Conservation (phyloP, 2,329 filamentous ascomycete genomes). For the Cladosporium colombiae region DNA sequence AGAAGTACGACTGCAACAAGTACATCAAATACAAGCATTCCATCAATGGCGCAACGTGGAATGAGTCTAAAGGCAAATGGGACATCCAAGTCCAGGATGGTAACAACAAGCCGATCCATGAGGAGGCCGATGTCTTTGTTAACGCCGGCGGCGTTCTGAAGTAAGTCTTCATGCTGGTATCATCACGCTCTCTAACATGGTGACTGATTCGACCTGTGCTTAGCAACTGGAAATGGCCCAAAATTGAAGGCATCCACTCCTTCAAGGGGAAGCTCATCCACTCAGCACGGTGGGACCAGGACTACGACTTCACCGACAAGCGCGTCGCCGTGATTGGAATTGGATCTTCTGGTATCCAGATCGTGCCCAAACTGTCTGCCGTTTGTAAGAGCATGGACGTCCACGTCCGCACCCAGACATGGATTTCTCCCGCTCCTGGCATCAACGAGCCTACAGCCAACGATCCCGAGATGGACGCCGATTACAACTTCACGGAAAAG, state of each 20-base stretch:
- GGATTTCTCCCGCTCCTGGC: conserved; percentile 15
- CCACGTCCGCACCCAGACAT: conserved; percentile 16
- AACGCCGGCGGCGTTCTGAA: conserved; percentile 29
- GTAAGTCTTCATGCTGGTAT: neutral
- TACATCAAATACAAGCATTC: conserved; percentile 23
- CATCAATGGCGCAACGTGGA: conserved; percentile 16
- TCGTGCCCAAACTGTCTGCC: conserved; percentile 30
- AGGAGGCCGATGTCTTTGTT: conserved; percentile 21
- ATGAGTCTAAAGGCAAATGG: conserved; percentile 21
- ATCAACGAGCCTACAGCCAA: conserved; percentile 15
- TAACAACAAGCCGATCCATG: conserved; percentile 5
- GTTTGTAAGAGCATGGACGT: conserved; percentile 12
- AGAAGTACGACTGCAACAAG: conserved; percentile 41
- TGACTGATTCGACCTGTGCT: neutral
- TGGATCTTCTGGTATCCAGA: conserved; percentile 36
- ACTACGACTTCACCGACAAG: conserved; percentile 35
- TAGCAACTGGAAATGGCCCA: conserved; percentile 42
- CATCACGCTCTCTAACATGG: neutral
- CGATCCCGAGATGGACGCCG: conserved; percentile 4
- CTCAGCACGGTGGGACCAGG: conserved; percentile 41
- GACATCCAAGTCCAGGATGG: conserved; percentile 14
- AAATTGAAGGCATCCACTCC: conserved; percentile 40
- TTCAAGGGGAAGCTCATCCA: conserved; percentile 43
- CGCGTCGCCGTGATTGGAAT: conserved; percentile 39
- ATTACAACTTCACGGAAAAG: conserved; percentile 8